Base-by-base conservation (phyloP, 2,329 filamentous ascomycete genomes). In the Cladosporium austrohemisphaericum region DNA sequence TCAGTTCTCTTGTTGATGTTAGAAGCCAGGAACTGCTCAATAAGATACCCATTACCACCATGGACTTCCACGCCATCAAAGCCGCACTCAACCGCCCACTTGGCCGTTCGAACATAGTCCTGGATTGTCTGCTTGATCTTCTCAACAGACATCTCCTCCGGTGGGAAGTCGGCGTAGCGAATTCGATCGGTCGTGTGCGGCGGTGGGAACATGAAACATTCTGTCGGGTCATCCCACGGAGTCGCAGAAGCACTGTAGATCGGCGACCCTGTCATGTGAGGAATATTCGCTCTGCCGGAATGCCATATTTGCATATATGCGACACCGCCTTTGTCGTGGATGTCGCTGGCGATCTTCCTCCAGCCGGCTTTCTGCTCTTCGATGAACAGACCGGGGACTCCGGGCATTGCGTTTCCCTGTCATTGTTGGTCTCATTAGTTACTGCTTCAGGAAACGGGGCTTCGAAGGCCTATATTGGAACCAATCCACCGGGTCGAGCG, bases 41-140 rank as follows among this genome's bases (percentile, higher is more conserved):
- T 66, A 3, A 79, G 64, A 50, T 78, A 78, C 2, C 74, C 76
- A 52, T 78, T 77, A 4, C 73, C 14, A 63, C 72, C 65, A 52
- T 78, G 75, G 14, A 78, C 60, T 53, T 78, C 75, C 2, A 78
- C 70, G 1, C 75, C 75, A 52, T 78, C 75, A 36, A 78, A 81
- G 0, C 79, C 79, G 45, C 71, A 73, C 36, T 69, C 64, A 22
- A 83, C 70, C 0, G 80, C 80, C 64, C 69, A 77, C 49, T 64
- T 66, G 3, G 75, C 73, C 2, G 75, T 73, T 25, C 64, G 58
- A 14, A 63, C 71, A 41, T 72, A 77, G 32, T 73, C 70, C 1
- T 52, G 50, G 23, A 75, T 69, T 8, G 64, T 70, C 1, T 53
- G 43, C 23, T 66, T 57, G 59, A 79, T 77, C 18, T 76, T 32